Base-by-base conservation (phyloP, 768 basidiomycete genomes). In the Jaapia argillacea region DNA sequence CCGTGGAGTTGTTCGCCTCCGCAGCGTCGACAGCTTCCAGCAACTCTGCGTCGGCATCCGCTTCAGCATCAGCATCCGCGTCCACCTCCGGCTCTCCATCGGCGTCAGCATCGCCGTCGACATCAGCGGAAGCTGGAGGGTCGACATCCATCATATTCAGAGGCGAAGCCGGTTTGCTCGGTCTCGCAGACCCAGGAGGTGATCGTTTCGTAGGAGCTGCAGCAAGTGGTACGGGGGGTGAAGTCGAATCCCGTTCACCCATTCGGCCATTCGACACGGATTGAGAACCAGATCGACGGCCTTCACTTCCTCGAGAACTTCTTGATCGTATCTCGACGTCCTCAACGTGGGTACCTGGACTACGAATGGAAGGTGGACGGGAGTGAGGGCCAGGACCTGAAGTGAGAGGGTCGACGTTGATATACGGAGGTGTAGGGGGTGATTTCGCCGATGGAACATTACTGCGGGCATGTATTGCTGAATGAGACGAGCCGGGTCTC, bases 11-110 rank as follows among this genome's bases (percentile, higher is more conserved):
- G 45, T 54, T 58, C 43, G 60, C 58, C 56, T 67, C 65, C 14
- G 67, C 61, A n/a, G 63, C 65, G 44, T 64, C 64, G 39, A 64
- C 64, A 24, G 63, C 64, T 51, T 60, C 65, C 35, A 65, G 46
- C 47, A 64, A 48, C 47, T 60, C 62, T 12, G 58, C 62, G 5
- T 62, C 61, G 5, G 55, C 58, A 41, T 62, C 63, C 5, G 52
- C 59, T 6, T 46, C 59, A 7, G 49, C 56, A 21, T 54, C 60
- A 16, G 56, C 64, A 3, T 54, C 61, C 4, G 50, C 59, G 2
- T 58, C 61, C 6, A 51, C 60, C 0, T 58, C 61, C 24, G 42
- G 48, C 3, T 52, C 64, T 3, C 53, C 53, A 26, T 63, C 67
- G 6, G 55, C 60, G 12, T 69, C 68, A 6, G 43, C 51, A 10